Base-by-base conservation (phyloP, 768 basidiomycete genomes). In the Auriscalpium microsporum region DNA sequence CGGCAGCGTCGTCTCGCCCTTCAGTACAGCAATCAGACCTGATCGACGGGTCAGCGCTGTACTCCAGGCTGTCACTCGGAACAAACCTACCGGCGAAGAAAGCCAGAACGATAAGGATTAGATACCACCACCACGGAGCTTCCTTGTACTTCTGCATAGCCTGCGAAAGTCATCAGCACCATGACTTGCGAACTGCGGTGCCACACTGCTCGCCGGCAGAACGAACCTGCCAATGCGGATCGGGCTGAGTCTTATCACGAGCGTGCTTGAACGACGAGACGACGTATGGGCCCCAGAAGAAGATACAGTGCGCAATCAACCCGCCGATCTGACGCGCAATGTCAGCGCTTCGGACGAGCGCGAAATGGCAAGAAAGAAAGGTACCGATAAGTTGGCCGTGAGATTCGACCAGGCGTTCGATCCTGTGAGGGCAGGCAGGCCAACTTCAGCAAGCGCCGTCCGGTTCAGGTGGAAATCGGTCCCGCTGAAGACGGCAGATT, bases 101-200 rank as follows among this genome's bases (percentile, higher is more conserved):
- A 0, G 83, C 63, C 8, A 81, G 63, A 2, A 69, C 62, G 2
- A 83, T 67, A 40, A 83, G 72, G 34, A 72, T 62, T 7, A 67
- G 57, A 63, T 83, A 84, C 83, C 82, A 84, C 72, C 77, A 82
- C 76, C 73, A 75, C 2, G 82, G 82, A 0, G 74, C 79, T 67
- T 84, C 81, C 42, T 76, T 71, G 67, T 84, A 83, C 64, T 77
- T 80, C 59, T 77, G 72, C 76, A 80, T 82, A 1, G 79, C 76
- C 72, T 76, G 35, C 38, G 28, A 28, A 5, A 28, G 7, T 28
- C 7, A 28, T 28, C 28, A 28, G 28, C 28, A 28, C 28, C 28
- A 4, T 7, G 28, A 2, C 2, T 7, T 28, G 28, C 5, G 28
- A 28, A 28, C 4, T 28, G 28, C 28, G 7, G 28, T 1, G 28